Base-by-base conservation (phyloP, 805 yeast species). In the Candida qinlingensis region DNA sequence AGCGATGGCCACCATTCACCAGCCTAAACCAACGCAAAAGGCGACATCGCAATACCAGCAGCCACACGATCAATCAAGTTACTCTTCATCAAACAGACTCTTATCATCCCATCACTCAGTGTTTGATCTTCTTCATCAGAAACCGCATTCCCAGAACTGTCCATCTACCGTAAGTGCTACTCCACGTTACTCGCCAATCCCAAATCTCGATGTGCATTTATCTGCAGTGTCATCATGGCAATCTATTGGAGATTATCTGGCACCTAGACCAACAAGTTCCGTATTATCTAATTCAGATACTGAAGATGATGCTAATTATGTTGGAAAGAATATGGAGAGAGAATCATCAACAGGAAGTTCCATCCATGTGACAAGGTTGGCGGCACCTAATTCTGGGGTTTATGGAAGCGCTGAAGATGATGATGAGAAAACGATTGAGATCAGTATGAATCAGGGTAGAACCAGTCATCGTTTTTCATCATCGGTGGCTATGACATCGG, bases 281-380 rank as follows among this genome's bases (percentile, higher is more conserved):
- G 65, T 61, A 0, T 44, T 61, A 6, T 61, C 65, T 3, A 51
- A 57, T 5, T 58, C 61, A 9, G 65, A 61, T 38, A 57, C 59
- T 1, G 63, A 59, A 35, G 65, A 61, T n/a, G 61, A 59, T n/a
- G 51, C 31, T 12, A 39, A 19, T 12, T 13, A n/a, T 13, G 7
- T 3, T n/a, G 38, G 2, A 19, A 13, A 7, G 25, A 36, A 19
- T 35, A 34, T 11, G 29, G 40, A 44, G 25, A 13, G 41, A n/a
- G 45, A 42, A 5, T 25, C 10, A 10, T 27, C 45, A 3, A 40
- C 41, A 11, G 30, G 25, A 6, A 36, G 40, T 9, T 35, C 50
- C 5, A 42, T 44, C 13, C 39, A 44, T 19, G 38, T 37, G 4
- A 25, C 46, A 9, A 37, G n/a, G 8, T 27, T 42, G n/a, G 30